Conservation (phyloP, 805 yeast genomes). For the Candida parachauliodes region DNA sequence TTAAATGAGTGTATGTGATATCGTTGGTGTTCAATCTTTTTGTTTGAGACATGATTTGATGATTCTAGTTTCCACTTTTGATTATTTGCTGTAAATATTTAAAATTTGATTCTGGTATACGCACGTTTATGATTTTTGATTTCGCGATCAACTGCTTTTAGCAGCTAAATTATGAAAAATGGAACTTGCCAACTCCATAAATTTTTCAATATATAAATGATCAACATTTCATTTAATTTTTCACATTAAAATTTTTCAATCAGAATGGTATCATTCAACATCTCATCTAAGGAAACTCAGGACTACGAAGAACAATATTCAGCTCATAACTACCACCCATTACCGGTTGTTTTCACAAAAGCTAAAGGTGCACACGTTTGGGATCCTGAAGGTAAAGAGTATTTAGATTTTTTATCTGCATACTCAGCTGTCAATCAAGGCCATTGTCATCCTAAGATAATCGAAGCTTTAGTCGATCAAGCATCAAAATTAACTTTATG, state of each 20-base stretch:
- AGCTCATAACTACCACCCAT: conserved; percentile 95
- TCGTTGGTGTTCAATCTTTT: conserved; percentile 1
- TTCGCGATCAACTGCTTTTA: conserved; percentile 5
- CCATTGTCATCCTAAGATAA: conserved; percentile 93
- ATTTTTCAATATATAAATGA: neutral
- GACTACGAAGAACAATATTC: conserved; percentile 75
- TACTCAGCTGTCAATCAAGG: conserved; percentile 98
- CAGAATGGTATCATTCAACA: conserved; percentile 26
- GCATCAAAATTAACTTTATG: conserved; percentile 80
- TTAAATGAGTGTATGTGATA: neutral
- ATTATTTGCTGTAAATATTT: neutral
- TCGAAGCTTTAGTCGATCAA: conserved; percentile 81
- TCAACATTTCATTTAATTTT: neutral
- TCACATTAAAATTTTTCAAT: neutral
- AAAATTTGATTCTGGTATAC: neutral
- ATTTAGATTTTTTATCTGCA: conserved; percentile 88
- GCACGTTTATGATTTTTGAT: neutral
- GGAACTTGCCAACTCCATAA: neutral
- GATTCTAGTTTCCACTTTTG: neutral
- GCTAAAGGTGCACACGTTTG: conserved; percentile 92
- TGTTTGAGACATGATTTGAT: conserved; percentile 1
- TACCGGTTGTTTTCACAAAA: conserved; percentile 87
- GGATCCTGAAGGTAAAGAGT: conserved; percentile 97
- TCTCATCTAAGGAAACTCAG: conserved; percentile 63
- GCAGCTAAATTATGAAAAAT: neutral